phyloP scores from a whole-genome alignment of 352 stramenopile species.

The Phytophthora niederhauseri region DNA sequence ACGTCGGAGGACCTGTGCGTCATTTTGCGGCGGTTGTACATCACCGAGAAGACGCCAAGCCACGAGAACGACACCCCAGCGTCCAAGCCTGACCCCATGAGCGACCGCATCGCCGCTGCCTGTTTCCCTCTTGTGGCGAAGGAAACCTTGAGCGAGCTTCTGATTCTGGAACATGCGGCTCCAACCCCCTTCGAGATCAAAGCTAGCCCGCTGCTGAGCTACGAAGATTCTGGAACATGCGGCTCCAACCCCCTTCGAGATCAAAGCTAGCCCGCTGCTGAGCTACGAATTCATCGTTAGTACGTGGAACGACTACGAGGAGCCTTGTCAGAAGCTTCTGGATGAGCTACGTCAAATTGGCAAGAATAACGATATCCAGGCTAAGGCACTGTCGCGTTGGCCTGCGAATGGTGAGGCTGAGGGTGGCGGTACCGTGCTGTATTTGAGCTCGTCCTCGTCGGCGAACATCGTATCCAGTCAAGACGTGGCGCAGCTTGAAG shows the following conservation, averaged over 20 bases:
- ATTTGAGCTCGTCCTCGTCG: background rate
- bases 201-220: constrained; percentile 45
- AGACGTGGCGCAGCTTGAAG: background rate
- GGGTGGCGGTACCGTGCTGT: background rate
- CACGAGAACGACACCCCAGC: background rate
- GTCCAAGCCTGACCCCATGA: constrained; percentile 43
- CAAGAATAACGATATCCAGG: constrained; percentile 71
- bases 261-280: constrained; percentile 41
- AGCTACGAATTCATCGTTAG: constrained; percentile 63
- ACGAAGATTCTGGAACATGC: constrained; percentile 51
- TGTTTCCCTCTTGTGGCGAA: constrained; percentile 61
- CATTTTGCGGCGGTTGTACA: constrained; percentile 63
- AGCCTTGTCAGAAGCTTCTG: constrained; percentile 47
- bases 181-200: constrained; percentile 45
- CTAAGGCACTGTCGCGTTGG: constrained; percentile 42
- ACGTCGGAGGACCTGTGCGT: constrained; percentile 67
- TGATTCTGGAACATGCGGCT: constrained; percentile 43
- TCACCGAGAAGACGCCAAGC: constrained; percentile 45
- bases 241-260: constrained; percentile 42
- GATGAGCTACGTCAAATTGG: constrained; percentile 60
- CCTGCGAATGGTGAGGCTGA: background rate
- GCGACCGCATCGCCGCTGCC: constrained; percentile 65
- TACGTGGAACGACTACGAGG: constrained; percentile 64
- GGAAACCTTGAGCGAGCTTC: constrained; percentile 52
- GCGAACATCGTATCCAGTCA: background rate